Evolutionary conservation across 75 land plant genomes (phyloP).

Genomic region (Pinus tabuliformis): DNA sequence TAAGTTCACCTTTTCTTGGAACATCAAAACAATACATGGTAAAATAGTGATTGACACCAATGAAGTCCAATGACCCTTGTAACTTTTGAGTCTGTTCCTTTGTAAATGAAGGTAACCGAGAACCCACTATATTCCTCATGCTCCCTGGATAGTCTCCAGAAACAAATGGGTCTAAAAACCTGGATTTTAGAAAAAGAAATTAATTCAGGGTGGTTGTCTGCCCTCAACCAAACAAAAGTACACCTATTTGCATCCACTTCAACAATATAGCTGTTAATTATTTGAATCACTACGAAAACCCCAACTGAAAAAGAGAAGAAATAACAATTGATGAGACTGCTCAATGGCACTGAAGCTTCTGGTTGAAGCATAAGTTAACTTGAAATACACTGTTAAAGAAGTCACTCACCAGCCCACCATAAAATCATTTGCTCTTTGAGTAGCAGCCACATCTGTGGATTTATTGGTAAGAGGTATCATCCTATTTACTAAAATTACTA

Average conservation of each 20-base stretch:
- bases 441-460: constrained; percentile 33
- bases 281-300: too few relatives aligned
- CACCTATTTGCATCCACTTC: too few relatives aligned
- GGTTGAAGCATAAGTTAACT: too few relatives aligned
- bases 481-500: constrained; percentile 30
- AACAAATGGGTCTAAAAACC: constrained; percentile 17
- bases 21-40: neutral
- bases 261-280: too few relatives aligned
- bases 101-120: constrained; percentile 19
- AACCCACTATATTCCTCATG: constrained; percentile 9
- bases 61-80: constrained; percentile 16
- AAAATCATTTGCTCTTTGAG: constrained; percentile 47
- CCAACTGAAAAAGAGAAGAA: neutral
- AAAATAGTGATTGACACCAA: constrained; percentile 23
- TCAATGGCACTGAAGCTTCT: neutral
- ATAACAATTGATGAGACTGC: neutral
- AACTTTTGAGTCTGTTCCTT: constrained; percentile 2
- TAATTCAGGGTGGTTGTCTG: constrained; percentile 15
- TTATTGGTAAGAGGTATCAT: constrained; percentile 35
- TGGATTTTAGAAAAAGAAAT: neutral
- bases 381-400: neutral
- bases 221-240: too few relatives aligned
- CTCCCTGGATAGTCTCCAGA: constrained; percentile 17
- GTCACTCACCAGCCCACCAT: constrained; percentile 45
- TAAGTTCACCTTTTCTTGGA: neutral